phyloP scores from a whole-genome alignment of 129 eudicot species.

The Tanacetum coccineum region DNA sequence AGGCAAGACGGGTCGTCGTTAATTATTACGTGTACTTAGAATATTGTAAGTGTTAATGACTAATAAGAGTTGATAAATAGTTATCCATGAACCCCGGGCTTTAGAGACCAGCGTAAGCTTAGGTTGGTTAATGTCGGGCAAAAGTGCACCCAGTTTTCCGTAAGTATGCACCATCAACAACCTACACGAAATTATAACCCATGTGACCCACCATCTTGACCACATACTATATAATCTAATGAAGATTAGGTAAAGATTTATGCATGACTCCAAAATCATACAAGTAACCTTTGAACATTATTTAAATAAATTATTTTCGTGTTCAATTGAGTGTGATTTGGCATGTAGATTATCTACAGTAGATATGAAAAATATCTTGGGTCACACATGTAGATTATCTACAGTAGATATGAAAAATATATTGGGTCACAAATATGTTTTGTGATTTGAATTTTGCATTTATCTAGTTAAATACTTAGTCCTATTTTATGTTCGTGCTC shows the following conservation, averaged over 20 bases:
- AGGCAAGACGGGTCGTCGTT: neutral
- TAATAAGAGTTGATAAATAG: constrained; percentile 29
- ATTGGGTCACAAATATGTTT: no score
- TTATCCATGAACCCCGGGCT: constrained; percentile 27
- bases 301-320: no score
- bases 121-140: constrained; percentile 31
- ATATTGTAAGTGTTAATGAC: neutral
- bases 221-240: neutral
- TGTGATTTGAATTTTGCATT: no score
- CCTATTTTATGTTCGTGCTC: no score
- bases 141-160: constrained; percentile 35
- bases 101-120: constrained; percentile 26
- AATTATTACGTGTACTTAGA: neutral
- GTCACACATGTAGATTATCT: no score
- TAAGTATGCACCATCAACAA: constrained; percentile 37
- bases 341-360: no score
- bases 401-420: no score
- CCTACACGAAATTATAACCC: constrained; percentile 25
- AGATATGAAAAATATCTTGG: no score
- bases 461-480: no score
- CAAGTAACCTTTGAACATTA: no score
- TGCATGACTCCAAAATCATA: neutral
- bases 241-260: constrained; percentile 2
- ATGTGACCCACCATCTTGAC: constrained; percentile 18
- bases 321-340: no score